phyloP scores from a whole-genome alignment of 208 protist species.

The Phytomonas francai region DNA sequence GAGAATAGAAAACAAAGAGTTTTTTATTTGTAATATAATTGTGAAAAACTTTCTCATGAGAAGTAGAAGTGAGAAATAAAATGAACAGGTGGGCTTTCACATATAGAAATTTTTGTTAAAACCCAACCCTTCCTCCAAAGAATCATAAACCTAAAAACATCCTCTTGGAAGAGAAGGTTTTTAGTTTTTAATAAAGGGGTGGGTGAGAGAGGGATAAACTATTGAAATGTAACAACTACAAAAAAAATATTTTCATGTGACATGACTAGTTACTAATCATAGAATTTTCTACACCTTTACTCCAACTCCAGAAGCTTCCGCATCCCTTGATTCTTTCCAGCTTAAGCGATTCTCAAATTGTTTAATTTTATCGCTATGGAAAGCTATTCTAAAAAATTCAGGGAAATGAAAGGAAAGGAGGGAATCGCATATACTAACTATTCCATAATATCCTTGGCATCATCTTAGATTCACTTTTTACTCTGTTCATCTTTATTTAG shows the following conservation, averaged over 20 bases:
- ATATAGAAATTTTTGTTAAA: neutral
- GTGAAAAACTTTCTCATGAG: neutral
- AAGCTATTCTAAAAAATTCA: neutral
- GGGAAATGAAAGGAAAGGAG: neutral
- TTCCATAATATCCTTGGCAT: neutral
- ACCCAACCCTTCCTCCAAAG: neutral
- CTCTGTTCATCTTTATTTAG: neutral
- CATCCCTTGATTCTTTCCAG: neutral
- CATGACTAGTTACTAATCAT: neutral
- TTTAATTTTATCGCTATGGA: neutral
- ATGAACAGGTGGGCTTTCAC: neutral
- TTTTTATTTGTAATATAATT: conserved; percentile 3
- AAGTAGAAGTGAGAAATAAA: neutral
- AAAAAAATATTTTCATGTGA: neutral
- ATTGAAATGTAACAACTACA: conserved; percentile 5
- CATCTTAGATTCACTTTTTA: neutral
- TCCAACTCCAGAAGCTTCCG: neutral
- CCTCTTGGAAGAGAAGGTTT: neutral
- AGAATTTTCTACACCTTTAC: neutral
- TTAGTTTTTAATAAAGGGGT: neutral
- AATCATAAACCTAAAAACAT: neutral
- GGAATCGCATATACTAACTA: neutral
- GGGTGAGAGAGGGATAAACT: neutral
- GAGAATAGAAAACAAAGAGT: conserved; percentile 3
- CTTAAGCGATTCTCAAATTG: neutral